Base-by-base conservation (phyloP, 2,329 filamentous ascomycete species). In the Fusarium penzigii region DNA sequence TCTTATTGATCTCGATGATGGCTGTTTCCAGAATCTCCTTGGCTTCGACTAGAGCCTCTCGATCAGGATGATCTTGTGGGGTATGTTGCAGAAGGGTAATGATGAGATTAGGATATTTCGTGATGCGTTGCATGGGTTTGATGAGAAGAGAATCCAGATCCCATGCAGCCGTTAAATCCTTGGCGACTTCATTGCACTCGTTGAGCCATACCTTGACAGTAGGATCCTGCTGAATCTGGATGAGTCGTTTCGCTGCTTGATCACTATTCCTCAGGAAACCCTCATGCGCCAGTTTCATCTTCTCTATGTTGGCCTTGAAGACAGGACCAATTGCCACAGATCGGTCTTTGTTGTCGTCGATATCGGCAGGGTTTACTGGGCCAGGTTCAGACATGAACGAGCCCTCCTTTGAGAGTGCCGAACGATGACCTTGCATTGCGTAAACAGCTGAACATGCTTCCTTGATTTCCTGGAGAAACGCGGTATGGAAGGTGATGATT, bases 101-200 rank as follows among this genome's bases (percentile, higher is more conserved):
- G 42, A 99, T 83, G 39, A 99, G 78, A 42, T 96, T 86, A 4
- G 92, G 92, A 67, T 97, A 99, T 66, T 97, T 97, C 34, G 93
- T 87, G 56, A 97, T 87, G 44, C 94, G 85, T 72, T 99, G 94
- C 70, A 96, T 92, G 2, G 94, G 94, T 72, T 99, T 99, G 67
- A 99, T 93, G 17, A 99, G 82, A n/a, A 99, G 78, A 1, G 94
- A 96, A 70, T 97, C 92, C 55, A 99, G 73, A 70, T 96, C 90
- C 94, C 94, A 99, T 1, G 94, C 93, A 25, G 87, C 85, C 0
- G 94, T 99, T 57, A 99, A 81, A 68, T 97, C 94, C 62, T 91
- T 89, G 12, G 93, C 92, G 65, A 93, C 92, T 62, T 91, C 86
- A 65, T 94, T 92, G 72, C 94, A 99, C 71, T 97, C 93, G 52